A percentile compares a stretch with the other conserved stretches of the same genome.
phyloP scores from a whole-genome alignment of 148 eudicot genomes.

The Fagopyrum tataricum region DNA sequence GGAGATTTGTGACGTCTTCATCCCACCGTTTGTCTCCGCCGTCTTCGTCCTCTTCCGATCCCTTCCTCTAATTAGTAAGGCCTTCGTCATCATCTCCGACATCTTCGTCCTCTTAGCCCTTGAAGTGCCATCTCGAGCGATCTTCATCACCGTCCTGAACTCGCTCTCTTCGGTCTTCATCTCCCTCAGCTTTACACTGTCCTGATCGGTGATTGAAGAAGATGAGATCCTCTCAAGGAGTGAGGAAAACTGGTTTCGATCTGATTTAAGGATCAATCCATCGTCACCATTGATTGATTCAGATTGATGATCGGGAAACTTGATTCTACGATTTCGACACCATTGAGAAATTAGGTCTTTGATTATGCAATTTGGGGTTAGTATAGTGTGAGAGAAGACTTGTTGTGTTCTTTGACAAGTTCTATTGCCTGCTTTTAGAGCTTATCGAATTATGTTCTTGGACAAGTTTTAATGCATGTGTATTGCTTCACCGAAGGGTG shows the following conservation, averaged over 20 bases:
- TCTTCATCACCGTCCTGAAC: conserved; percentile 54
- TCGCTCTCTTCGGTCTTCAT: conserved; percentile 63
- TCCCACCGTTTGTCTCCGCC: too few relatives aligned
- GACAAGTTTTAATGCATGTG: too few relatives aligned
- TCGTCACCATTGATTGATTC: conserved; percentile 32
- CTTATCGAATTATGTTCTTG: conserved; percentile 71
- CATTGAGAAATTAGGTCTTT: conserved; percentile 63
- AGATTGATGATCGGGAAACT: conserved; percentile 31
- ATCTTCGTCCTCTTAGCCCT: conserved; percentile 96
- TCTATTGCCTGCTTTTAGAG: conserved; percentile 66
- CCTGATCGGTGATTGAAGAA: conserved; percentile 45
- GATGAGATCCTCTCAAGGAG: conserved; percentile 70
- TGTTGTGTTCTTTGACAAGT: conserved; percentile 81
- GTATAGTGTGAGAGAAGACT: conserved; percentile 73
- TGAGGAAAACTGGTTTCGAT: conserved; percentile 44
- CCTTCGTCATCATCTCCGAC: too few relatives aligned
- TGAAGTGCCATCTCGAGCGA: conserved; percentile 71
- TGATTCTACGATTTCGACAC: conserved; percentile 50
- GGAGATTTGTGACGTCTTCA: too few relatives aligned
- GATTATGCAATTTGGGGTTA: conserved; percentile 63
- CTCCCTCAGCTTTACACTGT: conserved; percentile 63
- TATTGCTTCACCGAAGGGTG: too few relatives aligned
- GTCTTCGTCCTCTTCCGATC: too few relatives aligned
- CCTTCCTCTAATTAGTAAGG: too few relatives aligned
- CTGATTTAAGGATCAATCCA: conserved; percentile 29